Evolutionary conservation across 768 basidiomycete genomes (phyloP).

Genomic region (Pholiota molesta): DNA sequence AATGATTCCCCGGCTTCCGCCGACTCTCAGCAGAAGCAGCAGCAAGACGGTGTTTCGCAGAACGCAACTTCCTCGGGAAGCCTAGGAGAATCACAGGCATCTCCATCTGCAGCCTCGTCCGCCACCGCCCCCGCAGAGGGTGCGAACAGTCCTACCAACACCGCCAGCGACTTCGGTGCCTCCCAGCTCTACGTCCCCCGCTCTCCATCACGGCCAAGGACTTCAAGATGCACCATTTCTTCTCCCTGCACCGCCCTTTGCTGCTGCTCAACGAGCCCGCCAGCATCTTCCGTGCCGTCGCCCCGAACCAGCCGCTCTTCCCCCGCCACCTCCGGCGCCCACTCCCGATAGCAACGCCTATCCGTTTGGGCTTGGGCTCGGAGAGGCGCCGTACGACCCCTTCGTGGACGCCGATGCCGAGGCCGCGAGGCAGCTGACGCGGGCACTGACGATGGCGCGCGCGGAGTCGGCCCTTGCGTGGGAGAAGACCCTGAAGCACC

Average conservation of each 20-base stretch:
- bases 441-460: conserved; percentile 69
- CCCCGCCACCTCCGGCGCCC: conserved; percentile 6
- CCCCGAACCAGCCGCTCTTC: conserved; percentile 31
- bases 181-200: conserved; percentile 38
- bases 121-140: neutral
- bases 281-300: conserved; percentile 46
- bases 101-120: neutral
- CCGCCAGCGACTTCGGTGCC: conserved; percentile 11
- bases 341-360: neutral
- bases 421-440: conserved; percentile 76
- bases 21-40: conserved; percentile 10
- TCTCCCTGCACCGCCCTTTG: conserved; percentile 79
- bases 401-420: conserved; percentile 78
- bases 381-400: conserved; percentile 39
- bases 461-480: conserved; percentile 66
- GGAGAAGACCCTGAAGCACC: conserved; percentile 64
- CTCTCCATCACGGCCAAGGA: conserved; percentile 66
- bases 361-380: conserved; percentile 11
- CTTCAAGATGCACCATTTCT: conserved; percentile 83
- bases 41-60: conserved; percentile 4
- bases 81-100: neutral
- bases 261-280: conserved; percentile 68
- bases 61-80: neutral
- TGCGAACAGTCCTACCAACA: neutral
- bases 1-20: conserved; percentile 13